A percentile compares a stretch with the other conserved stretches of the same genome.
Conservation (phyloP, 2,329 filamentous ascomycete genomes). For the Claviceps digitariae region DNA sequence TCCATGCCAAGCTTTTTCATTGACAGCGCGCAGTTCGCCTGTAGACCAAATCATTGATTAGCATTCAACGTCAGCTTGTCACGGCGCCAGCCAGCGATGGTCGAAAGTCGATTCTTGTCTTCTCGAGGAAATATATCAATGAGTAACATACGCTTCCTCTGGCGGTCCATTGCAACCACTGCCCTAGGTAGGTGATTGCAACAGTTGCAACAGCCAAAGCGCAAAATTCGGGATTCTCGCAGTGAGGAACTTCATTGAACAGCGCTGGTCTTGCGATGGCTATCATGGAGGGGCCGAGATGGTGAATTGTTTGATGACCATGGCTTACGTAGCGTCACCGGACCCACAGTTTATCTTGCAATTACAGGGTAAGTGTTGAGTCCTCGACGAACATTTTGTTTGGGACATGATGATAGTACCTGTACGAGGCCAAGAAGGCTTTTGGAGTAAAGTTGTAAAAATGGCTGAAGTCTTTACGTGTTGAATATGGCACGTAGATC, state of each 20-base stretch:
- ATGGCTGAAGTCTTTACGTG: no score
- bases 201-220: neutral
- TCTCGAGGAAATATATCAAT: neutral
- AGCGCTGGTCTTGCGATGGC: neutral
- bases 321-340: neutral
- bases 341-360: neutral
- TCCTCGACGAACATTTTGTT: no score
- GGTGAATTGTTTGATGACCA: neutral
- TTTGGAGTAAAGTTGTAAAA: no score
- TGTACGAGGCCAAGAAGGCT: no score
- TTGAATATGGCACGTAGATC: no score
- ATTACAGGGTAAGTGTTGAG: neutral
- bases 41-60: constrained; percentile 10
- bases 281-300: neutral
- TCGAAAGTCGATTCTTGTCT: neutral
- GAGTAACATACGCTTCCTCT: constrained; percentile 4
- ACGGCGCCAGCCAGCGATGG: neutral
- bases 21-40: constrained; percentile 87
- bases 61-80: neutral
- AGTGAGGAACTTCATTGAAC: constrained; percentile 3
- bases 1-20: constrained; percentile 77
- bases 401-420: no score
- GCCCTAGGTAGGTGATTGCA: neutral
- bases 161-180: constrained; percentile 5
- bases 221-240: neutral